Base-by-base conservation (phyloP, 177 flowering plant genomes). In the Tripterygium wilfordii region DNA sequence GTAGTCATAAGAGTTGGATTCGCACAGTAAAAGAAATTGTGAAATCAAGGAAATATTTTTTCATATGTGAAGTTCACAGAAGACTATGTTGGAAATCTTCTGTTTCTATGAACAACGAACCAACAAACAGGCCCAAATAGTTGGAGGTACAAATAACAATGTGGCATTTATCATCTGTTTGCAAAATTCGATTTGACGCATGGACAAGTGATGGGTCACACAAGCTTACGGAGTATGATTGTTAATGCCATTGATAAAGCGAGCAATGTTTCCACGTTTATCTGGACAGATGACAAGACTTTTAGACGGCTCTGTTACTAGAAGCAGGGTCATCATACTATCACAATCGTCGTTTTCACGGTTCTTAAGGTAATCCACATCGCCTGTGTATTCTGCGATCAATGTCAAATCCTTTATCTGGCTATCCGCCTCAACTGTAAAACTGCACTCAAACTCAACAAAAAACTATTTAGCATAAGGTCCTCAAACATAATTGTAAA, bases 171-270 rank as follows among this genome's bases (percentile, higher is more conserved):
- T n/a, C n/a, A n/a, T n/a, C n/a, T n/a, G n/a, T n/a, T n/a, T n/a
- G 4, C 4, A 47, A 32, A 5, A 9, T 32, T 32, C 14, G 36
- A 12, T 12, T 21, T 23, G 29, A 21, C 42, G 30, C 20, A 23
- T 17, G 30, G 33, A 33, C 23, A 42, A 40, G 36, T 4, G 49
- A 42, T 13, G 25, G 33, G 42, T 23, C 8, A 12, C 15, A 44
- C 2, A 45, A 42, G 56, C 84, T 79, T 82, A 85, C 94, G 36
- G 56, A 26, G 72, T 74, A 38, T 82, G 74, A 56, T 85, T 85
- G 72, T 85, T 85, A 35, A 85, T 82, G 60, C 94, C 94, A 69
- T 62, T 85, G 45, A 85, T 63, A 62, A 85, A 85, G 14, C 88
- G 87, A 29, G 83, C 68, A 62, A 85, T 74, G 41, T 85, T 85